Evolutionary conservation across 2,329 filamentous ascomycete genomes (phyloP), one percentile per base, ranked within the genome.

Genomic region (Annulohypoxylon truncatum): DNA sequence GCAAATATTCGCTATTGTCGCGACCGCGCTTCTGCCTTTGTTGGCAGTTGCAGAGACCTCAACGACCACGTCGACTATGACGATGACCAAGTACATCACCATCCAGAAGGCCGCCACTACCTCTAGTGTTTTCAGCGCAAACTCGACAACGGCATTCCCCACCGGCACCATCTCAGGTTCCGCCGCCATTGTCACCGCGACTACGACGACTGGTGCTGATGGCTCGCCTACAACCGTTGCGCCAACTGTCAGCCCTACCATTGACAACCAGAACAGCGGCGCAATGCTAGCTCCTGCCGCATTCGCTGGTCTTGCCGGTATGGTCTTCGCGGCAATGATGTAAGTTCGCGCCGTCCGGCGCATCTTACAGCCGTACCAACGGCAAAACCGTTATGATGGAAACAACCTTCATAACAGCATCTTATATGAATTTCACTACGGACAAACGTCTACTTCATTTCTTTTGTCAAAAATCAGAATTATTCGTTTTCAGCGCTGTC

Each of bases 21-120:
- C 84, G 65, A 82, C 82, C 66, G 76, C 81, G 67, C 74, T 84
- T 68, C 81, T 89, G 74, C 86, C 87, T 72, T 79, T 86, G 56
- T 75, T 87, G 73, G 86, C 84, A 64, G 72, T 85, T 55, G 85
- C 85, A 35, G 77, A 75, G 31, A 72, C 75, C 59, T 73, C 73
- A 22, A 81, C 82, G 44, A 80, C 82, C 15, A 84, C 82, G 20
- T 80, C 80, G 24, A 88, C 85, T 40, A 79, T 80, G 59, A 83
- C 82, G 47, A 72, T 83, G 72, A 86, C 84, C 73, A 83, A 82
- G 75, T 86, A 84, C 51, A 74, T 85, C 75, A 86, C 82, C 47
- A 82, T 88, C 66, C 81, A 82, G 47, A 76, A 79, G 73, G 80
- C 83, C 31, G 57, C 71, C 24, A 75, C 71, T 3, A 67, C 73